phyloP scores from a whole-genome alignment of 1,284 basidiomycete species.

The Cutaneotrichosporon cavernicola region DNA sequence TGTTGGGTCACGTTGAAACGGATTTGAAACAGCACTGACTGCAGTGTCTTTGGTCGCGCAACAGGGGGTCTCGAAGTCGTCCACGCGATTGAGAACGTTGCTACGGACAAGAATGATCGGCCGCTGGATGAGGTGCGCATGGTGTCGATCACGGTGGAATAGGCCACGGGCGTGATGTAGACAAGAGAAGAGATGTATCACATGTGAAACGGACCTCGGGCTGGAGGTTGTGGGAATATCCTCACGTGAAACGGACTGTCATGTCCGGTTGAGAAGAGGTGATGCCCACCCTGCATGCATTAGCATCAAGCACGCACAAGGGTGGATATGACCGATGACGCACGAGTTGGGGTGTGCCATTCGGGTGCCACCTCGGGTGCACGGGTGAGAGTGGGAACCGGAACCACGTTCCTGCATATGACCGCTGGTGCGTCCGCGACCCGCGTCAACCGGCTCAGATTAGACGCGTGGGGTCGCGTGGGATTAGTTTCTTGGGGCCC shows the following conservation, averaged over 20 bases:
- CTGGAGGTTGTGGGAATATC: no score
- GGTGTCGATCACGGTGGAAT: conserved; percentile 28
- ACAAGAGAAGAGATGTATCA: background rate
- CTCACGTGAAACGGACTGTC: no score
- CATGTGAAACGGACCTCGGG: background rate
- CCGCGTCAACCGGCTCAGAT: no score
- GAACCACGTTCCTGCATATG: no score
- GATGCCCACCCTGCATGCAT: background rate
- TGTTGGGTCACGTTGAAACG: background rate
- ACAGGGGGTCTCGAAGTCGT: conserved; percentile 59
- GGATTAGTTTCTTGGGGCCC: background rate
- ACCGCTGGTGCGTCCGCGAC: no score
- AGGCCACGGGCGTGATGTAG: background rate
- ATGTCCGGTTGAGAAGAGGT: no score
- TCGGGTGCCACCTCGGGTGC: no score
- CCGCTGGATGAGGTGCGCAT: conserved; percentile 90
- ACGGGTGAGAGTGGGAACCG: background rate
- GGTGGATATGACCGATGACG: no score
- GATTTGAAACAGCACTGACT: conserved; percentile 10
- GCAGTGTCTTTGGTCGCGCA: conserved; percentile 59
- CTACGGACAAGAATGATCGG: conserved; percentile 73
- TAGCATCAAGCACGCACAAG: background rate
- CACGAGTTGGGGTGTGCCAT: no score
- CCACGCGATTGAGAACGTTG: conserved; percentile 62
- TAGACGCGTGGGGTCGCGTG: background rate